Conservation (phyloP, 805 yeast species). For the Wickerhamiella brachini region DNA sequence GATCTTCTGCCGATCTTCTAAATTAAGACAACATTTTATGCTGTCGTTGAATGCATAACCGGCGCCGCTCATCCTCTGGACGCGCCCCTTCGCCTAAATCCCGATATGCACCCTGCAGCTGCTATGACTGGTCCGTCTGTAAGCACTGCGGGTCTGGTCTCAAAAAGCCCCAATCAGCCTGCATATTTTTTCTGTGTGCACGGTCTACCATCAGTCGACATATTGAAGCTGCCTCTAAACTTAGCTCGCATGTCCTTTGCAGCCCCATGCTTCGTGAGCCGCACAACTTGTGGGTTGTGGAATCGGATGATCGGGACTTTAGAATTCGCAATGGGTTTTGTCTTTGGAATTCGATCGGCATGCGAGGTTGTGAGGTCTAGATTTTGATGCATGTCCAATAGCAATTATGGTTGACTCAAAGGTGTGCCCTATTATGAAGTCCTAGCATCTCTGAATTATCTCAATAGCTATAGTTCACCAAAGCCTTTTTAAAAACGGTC, state of each 20-base stretch:
- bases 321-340: too few relatives aligned
- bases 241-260: too few relatives aligned
- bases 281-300: too few relatives aligned
- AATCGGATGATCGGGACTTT: too few relatives aligned
- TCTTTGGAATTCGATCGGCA: too few relatives aligned
- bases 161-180: neutral
- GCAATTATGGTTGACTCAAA: too few relatives aligned
- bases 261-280: neutral
- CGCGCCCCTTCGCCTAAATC: neutral
- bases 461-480: too few relatives aligned
- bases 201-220: too few relatives aligned
- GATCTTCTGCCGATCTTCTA: neutral
- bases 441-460: too few relatives aligned
- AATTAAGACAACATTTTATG: neutral
- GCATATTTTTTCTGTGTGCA: neutral
- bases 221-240: too few relatives aligned
- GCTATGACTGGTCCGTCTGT: neutral
- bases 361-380: neutral
- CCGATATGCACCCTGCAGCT: neutral
- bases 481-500: too few relatives aligned
- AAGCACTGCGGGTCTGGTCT: neutral
- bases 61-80: neutral
- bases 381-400: neutral
- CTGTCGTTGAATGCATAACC: neutral
- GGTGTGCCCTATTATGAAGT: too few relatives aligned